Evolutionary conservation across 495 filamentous ascomycete genomes (phyloP), one percentile per base, ranked within the genome.

Genomic region (Talaromyces ruber): DNA sequence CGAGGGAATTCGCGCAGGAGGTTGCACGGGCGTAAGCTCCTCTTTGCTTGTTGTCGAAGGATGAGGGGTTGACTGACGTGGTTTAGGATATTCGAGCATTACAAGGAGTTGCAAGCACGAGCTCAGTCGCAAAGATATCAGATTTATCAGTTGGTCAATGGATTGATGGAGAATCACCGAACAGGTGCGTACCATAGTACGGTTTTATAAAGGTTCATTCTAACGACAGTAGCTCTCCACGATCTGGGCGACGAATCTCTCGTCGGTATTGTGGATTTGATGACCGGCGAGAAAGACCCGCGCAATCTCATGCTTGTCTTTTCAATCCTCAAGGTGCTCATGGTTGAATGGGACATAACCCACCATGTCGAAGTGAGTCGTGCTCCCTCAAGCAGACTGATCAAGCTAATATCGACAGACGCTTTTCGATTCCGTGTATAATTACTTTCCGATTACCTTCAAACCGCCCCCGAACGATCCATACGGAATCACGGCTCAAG

Each of bases 401-500:
- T 14, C 14, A 26, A 25, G 18, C 73, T 82, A 61, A 82, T 56
- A 12, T 11, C 1, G 37, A 62, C 68, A 87, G 84, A 71, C 76
- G 11, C 73, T 90, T 18, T 91, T 90, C 68, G 88, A 91, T 64
- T 76, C 87, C 4, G 86, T 88, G 16, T 91, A 89, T 68, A 88
- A 88, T 64, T 91, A 91, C 70, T 91, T 91, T 67, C 88, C 88
- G 0, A 90, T 91, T 60, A 89, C 88, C 0, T 91, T 90, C 70
- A 79, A 82, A 64, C 88, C 88, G 22, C 88, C 88, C 0, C 88
- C 88, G 8, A 86, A 88, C 61, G 88, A 91, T 66, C 87, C 88
- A 4, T 90, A 89, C 51, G 83, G 85, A 5, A 89, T 91, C 61
- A 89, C 88, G 28, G 81, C 88, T 4, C 86, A 91, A 69, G 83